Percentiles rank a stretch among this genome's conserved stretches.
These are phyloP conservation scores for Silybum marianum DNA, from an alignment of 129 eudicot species.

Conservation along the genomic window DNA sequence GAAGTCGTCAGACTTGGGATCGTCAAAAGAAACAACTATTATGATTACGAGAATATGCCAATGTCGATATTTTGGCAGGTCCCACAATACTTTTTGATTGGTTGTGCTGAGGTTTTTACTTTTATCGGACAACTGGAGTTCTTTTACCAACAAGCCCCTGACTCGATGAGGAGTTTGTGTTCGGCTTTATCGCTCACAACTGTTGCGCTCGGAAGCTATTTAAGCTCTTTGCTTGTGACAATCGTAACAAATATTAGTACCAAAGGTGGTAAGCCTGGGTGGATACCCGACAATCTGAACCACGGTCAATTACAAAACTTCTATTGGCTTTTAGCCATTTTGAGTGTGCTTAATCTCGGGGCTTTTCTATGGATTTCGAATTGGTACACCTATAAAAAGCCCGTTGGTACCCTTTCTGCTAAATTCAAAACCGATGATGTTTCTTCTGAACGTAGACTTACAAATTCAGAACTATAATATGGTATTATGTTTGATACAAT, in stretches of 20 bases:
- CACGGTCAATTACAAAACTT: slow-evolving; percentile 51
- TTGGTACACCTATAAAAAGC: slow-evolving; percentile 51
- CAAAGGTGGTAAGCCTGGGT: slow-evolving; percentile 51
- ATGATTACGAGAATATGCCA: slow-evolving; percentile 42
- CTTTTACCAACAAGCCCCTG: slow-evolving; percentile 67
- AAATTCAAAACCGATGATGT: slow-evolving; percentile 11
- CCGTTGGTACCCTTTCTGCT: slow-evolving; percentile 32
- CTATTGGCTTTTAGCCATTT: slow-evolving; percentile 52
- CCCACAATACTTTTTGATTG: slow-evolving; percentile 60
- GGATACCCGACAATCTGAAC: slow-evolving; percentile 63
- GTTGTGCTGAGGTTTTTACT: slow-evolving; percentile 73
- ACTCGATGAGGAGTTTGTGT: slow-evolving; percentile 70
- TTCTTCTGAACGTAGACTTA: slow-evolving; percentile 14
- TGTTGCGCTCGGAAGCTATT: slow-evolving; percentile 53
- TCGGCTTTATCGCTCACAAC: slow-evolving; percentile 56
- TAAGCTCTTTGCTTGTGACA: slow-evolving; percentile 59
- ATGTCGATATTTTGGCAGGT: slow-evolving; percentile 67
- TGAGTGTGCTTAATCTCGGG: slow-evolving; percentile 53
- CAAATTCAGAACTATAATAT: slow-evolving; percentile 12
- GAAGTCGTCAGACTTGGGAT: slow-evolving; percentile 56
- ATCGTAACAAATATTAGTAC: slow-evolving; percentile 46
- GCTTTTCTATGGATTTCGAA: slow-evolving; percentile 39
- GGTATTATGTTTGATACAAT: not conserved
- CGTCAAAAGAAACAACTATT: slow-evolving; percentile 44
- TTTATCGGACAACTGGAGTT: slow-evolving; percentile 61